These are phyloP conservation scores for Bruguiera hainesii DNA, from an alignment of 441 rosid species.

Conservation along the genomic window DNA sequence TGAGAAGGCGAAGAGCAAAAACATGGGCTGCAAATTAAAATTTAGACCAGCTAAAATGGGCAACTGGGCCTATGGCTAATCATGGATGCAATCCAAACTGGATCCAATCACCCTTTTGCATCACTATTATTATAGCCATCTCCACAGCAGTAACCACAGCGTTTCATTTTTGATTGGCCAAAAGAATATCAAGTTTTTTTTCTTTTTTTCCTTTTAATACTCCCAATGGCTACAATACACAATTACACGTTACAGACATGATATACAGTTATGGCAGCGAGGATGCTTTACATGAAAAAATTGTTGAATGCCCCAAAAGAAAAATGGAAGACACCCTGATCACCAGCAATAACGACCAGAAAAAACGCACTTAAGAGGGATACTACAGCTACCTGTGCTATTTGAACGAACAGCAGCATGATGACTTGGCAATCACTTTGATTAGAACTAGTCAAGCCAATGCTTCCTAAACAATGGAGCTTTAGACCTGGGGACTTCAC, in stretches of 20 bases:
- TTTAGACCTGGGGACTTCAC: slow-evolving; percentile 18
- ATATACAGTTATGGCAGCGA: slow-evolving; percentile 33
- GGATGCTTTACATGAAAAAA: slow-evolving; percentile 23
- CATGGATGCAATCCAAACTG: too few species aligned
- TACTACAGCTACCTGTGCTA: slow-evolving; percentile 12
- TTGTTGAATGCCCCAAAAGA: slow-evolving; percentile 14
- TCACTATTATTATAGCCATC: too few species aligned
- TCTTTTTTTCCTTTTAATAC: too few species aligned
- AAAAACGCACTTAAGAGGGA: slow-evolving; percentile 8
- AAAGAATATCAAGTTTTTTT: too few species aligned
- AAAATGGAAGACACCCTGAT: slow-evolving; percentile 13
- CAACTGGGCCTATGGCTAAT: too few species aligned
- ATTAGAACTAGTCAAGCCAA: slow-evolving; percentile 28
- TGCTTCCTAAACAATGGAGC: slow-evolving; percentile 21
- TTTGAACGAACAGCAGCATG: slow-evolving; percentile 8
- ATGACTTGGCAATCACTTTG: slow-evolving; percentile 28
- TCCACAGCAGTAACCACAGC: too few species aligned
- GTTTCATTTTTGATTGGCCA: too few species aligned
- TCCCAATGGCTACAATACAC: background rate
- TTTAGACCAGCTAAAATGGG: too few species aligned
- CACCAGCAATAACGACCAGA: slow-evolving; percentile 10
- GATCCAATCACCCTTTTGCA: too few species aligned
- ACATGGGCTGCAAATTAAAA: too few species aligned
- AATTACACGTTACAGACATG: background rate
- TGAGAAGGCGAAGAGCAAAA: too few species aligned